Evolutionary conservation across 176 grass and related monocot genomes (phyloP), one percentile per base, ranked within the genome.

Genomic region (Oryza rufipogon): DNA sequence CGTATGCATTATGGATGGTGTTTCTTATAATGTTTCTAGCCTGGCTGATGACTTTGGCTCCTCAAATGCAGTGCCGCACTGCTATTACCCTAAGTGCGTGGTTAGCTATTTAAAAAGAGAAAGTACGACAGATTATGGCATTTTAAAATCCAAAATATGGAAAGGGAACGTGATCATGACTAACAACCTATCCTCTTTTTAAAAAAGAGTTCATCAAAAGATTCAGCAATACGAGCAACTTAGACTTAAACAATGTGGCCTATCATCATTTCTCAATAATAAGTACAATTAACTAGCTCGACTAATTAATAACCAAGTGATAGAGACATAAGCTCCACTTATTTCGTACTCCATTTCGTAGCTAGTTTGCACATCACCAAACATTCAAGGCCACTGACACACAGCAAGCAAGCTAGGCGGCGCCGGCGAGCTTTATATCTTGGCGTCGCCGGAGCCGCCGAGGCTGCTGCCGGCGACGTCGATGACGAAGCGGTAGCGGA

Each of bases 401-500:
- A 6, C 36, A 38, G 7, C 49, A 52, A 52, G 15, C 38, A 16
- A 52, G 49, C 14, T 16, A 15, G 12, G 34, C 34, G 34, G 34
- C 34, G 36, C 51, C 7, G 52, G 52, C 5, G 52, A 36, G 16
- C 17, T 56, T 56, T 7, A 56, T 7, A 56, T 19, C 17, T 56
- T 19, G 52, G 6, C 52, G 52, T 7, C 52, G 5, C 39, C 23
- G 10, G 82, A 71, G 19, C 56, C 34, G 19, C 56, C 34, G 3
- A 90, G 88, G 39, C 39, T 41, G 68, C 83, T 86, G 67, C 79
- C 73, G 34, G 78, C 83, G 36, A 94, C 56, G 46, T 94, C 89
- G 15, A 91, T 64, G 67, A 91, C 86, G 72, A 94, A 93, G 58
- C 91, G 91, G 77, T 93, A 93, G 70, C 88, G 80, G 48, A 93